Base-by-base conservation (phyloP, 73 alveolate genomes). In the Paramecium bursaria region DNA sequence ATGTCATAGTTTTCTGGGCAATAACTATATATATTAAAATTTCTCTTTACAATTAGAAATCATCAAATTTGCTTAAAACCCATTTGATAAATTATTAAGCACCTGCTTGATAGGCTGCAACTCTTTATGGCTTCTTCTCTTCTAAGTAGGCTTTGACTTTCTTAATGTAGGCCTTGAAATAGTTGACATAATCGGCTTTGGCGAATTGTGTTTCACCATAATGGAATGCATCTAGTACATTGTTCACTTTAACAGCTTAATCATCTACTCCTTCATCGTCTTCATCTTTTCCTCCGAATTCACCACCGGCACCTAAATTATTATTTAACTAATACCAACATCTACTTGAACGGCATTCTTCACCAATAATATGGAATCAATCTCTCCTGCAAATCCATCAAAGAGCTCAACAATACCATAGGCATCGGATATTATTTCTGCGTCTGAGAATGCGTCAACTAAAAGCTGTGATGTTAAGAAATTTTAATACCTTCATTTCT, bases 81-180 rank as follows among this genome's bases (percentile, higher is more conserved):
- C 86, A 91, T 88, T 95, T 95, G 74, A 95, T 92, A 74, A 95
- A 87, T 23, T 90, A 96, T 55, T 91, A 88, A 44, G 97, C 96
- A 53, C 99, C 98, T 92, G 91, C 90, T 87, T 93, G 75, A 92
- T 91, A 95, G 22, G 91, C 95, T 51, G 93, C 94, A 55, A 95
- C 90, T 89, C 97, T 87, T 21, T 93, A 95, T 14, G 90, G 87
- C 86, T 87, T 90, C 75, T 85, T 73, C 25, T 74, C 94, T 87
- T 95, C 95, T 46, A 95, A 87, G 76, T 87, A 47, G 19, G 91
- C 87, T 89, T 89, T 88, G 51, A 95, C 88, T 82, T 91, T 91
- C 74, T 90, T 90, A 90, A 94, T 87, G 90, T 76, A 94, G 9
- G 88, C 94, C 87, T 95, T 95, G 85, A 95, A 61, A 75, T 79